Evolutionary conservation across 2,329 filamentous ascomycete species (phyloP), one percentile per base, ranked within the genome.

Genomic region (Stemphylium vesicarium): DNA sequence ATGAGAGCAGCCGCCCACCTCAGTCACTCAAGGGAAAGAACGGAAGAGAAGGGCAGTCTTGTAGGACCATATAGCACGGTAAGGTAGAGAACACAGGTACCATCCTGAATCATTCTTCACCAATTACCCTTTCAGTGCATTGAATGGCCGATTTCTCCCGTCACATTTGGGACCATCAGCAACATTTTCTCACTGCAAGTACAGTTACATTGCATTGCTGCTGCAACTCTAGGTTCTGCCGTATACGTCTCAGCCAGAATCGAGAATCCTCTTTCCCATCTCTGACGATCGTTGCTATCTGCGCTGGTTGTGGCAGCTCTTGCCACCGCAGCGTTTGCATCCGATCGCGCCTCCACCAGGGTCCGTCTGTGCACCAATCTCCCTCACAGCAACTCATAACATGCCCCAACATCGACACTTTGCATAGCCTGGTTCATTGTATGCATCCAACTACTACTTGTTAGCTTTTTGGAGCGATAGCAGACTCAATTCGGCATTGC

Each of bases 391-490:
- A 8, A 29, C 20, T 13, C 44, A 33, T 38, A 20, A 39, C 46
- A 55, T 56, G 39, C 41, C 48, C 38, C 46, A 46, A 52, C 50
- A 58, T 41, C 45, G 32, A 57, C 53, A 46, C 57, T 48, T 29
- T 55, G 58, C 58, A 53, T 59, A 59, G 36, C 50, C 26, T 41
- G 44, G 57, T 29, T 56, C 57, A 65, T 62, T 65, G 63, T 64
- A 71, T 65, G 66, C 66, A 68, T 67, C 67, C 65, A 66, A 65
- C 10, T 29, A 29, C 64, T 51, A 66, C 64, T 66, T 70, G 66
- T 69, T 72, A 69, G 64, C 60, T 63, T 71, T 72, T 71, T 71
- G 67, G 66, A 59, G 60, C 50, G 60, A 60, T 50, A 62, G 48
- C 54, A 66, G 57, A 44, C 39, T 65, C 60, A 59, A 60, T 68